Evolutionary conservation across 2,329 filamentous ascomycete species (phyloP).

Genomic region (Venturiaceae sp.): DNA sequence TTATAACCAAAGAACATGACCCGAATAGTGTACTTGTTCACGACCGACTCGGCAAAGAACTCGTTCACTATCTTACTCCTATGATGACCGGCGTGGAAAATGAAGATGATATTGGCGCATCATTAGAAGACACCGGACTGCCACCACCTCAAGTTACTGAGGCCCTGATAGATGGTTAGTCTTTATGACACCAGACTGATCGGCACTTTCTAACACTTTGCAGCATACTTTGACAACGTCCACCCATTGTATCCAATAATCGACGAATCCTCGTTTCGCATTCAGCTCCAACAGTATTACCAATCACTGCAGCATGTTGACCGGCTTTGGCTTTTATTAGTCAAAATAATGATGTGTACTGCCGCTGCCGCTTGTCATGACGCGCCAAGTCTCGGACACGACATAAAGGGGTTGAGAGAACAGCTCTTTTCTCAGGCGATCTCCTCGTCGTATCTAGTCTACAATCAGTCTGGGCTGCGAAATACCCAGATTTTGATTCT

Average conservation of each 20-base stretch:
- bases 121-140: background rate
- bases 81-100: background rate
- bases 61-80: background rate
- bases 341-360: conserved; percentile 1
- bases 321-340: background rate
- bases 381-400: background rate
- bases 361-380: background rate
- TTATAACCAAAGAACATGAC: background rate
- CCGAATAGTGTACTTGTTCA: background rate
- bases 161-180: background rate
- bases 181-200: background rate
- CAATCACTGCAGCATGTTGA: background rate
- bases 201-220: background rate
- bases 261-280: conserved; percentile 1
- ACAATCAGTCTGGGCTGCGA: background rate
- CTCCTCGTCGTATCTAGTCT: background rate
- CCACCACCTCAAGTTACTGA: background rate
- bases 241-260: background rate
- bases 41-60: background rate
- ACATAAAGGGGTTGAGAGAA: background rate
- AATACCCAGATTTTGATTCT: background rate
- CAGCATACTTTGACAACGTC: background rate
- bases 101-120: background rate
- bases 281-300: background rate
- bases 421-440: background rate